Evolutionary conservation across 2,329 filamentous ascomycete species (phyloP).

Genomic region (Sporothrix pallida): DNA sequence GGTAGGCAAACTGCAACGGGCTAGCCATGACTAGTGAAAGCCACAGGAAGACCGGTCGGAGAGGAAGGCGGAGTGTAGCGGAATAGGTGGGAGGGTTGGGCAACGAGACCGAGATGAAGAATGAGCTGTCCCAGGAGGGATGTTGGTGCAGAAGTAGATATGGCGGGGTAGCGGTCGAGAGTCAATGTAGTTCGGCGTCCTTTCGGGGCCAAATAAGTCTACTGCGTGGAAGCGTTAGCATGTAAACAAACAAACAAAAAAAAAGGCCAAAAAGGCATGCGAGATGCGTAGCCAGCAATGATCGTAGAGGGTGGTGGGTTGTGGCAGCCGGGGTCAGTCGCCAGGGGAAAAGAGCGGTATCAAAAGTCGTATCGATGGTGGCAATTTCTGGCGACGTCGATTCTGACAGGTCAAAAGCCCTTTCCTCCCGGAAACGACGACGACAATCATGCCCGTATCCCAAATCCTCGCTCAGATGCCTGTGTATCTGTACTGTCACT

Average conservation of each 20-base stretch:
- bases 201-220: slow-evolving; percentile 10
- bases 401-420: neutral
- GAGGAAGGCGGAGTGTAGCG: slow-evolving; percentile 1
- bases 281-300: neutral
- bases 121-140: slow-evolving; percentile 10
- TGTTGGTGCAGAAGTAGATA: neutral
- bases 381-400: neutral
- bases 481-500: neutral
- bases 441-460: neutral
- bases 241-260: slow-evolving; percentile 18
- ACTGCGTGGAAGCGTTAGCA: neutral
- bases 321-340: neutral
- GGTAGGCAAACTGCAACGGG: slow-evolving; percentile 94
- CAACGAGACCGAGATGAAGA: neutral
- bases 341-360: neutral
- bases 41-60: slow-evolving; percentile 61
- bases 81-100: neutral
- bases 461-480: neutral
- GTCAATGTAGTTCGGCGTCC: slow-evolving; percentile 6
- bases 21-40: slow-evolving; percentile 94
- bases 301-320: neutral
- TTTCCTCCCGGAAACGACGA: too few species aligned
- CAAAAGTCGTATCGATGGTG: neutral
- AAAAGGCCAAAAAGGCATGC: neutral
- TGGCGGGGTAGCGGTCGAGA: slow-evolving; percentile 2